Base-by-base conservation (phyloP, 2,329 filamentous ascomycete species). In the Fusarium foetens region DNA sequence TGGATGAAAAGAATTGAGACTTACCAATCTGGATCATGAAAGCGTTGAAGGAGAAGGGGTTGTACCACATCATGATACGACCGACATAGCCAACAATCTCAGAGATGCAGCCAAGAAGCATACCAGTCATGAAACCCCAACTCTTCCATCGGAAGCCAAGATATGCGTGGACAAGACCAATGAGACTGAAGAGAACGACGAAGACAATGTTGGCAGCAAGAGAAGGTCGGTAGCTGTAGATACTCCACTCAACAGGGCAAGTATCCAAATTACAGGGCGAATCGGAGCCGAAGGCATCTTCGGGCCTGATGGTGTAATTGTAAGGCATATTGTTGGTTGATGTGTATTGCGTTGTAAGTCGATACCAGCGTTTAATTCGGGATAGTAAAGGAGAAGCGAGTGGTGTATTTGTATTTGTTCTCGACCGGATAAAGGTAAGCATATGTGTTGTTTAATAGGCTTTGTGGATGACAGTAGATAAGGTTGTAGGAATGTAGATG, bases 21-120 rank as follows among this genome's bases (percentile, higher is more conserved):
- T 52, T 76, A 87, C 87, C 82, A 70, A 92, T 91, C 77, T 93
- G 89, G n/a, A 92, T 85, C 77, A 92, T 85, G 77, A 93, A 93
- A 12, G 85, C 88, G 17, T 77, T 76, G 76, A 90, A 86, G 52
- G 78, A 83, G 76, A 90, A 92, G 0, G 89, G 88, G 73, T 92
- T 87, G 48, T 85, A 68, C 70, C 86, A 85, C 65, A 90, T 81
- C 74, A 89, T 77, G 57, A 92, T 82, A 16, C 91, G 85, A 5
- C 89, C 91, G 3, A 82, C 79, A 70, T 93, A 93, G 23, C 91
- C 91, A 38, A 91, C 75, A 16, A 91, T 84, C 74, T 91, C 90
- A 52, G 84, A 82, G 10, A 86, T 43, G 70, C 86, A 89, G 49
- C 91, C 91, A 23, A 85, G 75, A 11, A 88, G 73, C 84, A 92